Percentiles rank a stretch among this genome's conserved stretches.
Evolutionary conservation across 257 asterid genomes (phyloP).

Genomic region (Scutellaria baicalensis): DNA sequence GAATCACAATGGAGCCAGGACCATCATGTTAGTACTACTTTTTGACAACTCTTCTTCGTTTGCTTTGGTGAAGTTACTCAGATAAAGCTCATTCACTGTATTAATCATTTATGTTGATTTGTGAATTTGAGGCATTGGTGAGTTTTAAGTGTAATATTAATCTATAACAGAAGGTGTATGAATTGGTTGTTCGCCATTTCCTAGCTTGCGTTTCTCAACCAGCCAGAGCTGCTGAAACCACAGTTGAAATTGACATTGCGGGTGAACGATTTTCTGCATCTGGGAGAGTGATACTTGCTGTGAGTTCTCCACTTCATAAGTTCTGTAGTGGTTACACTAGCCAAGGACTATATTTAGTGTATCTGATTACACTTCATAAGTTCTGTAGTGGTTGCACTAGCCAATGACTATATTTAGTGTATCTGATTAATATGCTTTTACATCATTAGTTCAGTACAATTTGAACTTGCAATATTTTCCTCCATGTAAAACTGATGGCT

Average conservation of each 20-base stretch:
- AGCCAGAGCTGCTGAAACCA: conserved; percentile 93
- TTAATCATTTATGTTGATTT: background rate
- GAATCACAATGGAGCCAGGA: conserved; percentile 92
- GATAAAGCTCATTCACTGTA: background rate
- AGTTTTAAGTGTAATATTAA: conserved; percentile 6
- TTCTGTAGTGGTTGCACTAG: conserved; percentile 9
- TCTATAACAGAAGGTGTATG: conserved; percentile 77
- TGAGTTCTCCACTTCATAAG: conserved; percentile 38
- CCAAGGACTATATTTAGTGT: conserved; percentile 2
- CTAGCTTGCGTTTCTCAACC: conserved; percentile 99
- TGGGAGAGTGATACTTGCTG: conserved; percentile 88
- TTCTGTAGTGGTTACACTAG: conserved; percentile 9
- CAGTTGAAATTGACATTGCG: conserved; percentile 89
- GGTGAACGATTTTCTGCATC: conserved; percentile 82
- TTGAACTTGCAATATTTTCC: background rate
- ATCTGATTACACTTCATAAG: background rate
- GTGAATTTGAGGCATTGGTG: conserved; percentile 8
- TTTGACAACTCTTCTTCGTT: background rate
- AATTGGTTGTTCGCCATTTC: conserved; percentile 96
- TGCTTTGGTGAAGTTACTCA: background rate
- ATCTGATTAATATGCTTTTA: background rate
- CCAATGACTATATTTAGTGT: conserved; percentile 2
- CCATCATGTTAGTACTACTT: conserved; percentile 71
- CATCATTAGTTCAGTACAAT: background rate
- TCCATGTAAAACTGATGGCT: background rate